Conservation (phyloP, 1,139 yeast genomes). For the Geotrichum reessii region DNA sequence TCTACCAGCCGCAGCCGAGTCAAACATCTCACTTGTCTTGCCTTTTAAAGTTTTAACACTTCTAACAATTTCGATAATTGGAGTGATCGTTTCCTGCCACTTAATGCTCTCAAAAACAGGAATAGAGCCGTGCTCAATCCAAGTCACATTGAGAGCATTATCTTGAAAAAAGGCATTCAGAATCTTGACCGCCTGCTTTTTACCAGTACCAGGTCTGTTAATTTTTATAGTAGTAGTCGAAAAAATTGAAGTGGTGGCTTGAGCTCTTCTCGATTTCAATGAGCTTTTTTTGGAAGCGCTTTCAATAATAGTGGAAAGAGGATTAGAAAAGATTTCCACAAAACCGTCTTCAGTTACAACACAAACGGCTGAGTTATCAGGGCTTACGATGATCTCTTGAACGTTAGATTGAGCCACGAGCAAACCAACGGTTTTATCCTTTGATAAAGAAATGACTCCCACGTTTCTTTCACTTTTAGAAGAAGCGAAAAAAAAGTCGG, state of each 20-base stretch:
- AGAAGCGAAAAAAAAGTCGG: conserved; percentile 48
- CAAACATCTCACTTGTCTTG: conserved; percentile 47
- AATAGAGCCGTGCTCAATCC: conserved; percentile 67
- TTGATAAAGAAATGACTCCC: conserved; percentile 54
- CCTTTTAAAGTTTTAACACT: conserved; percentile 22
- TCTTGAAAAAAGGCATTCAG: conserved; percentile 39
- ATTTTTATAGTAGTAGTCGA: conserved; percentile 26
- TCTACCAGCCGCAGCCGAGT: conserved; percentile 56
- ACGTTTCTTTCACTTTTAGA: conserved; percentile 76
- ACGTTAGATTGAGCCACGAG: conserved; percentile 66
- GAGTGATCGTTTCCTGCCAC: conserved; percentile 44
- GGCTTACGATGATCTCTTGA: conserved; percentile 36
- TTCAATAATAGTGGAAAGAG: conserved; percentile 35
- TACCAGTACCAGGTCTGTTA: conserved; percentile 23
- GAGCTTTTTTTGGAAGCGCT: conserved; percentile 16
- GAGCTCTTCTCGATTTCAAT: conserved; percentile 32
- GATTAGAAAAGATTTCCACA: conserved; percentile 59
- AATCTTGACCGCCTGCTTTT: conserved; percentile 25
- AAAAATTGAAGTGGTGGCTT: conserved; percentile 22
- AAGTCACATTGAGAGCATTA: conserved; percentile 47
- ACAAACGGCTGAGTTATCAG: conserved; percentile 43
- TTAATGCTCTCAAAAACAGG: conserved; percentile 58
- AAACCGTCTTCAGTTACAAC: conserved; percentile 60
- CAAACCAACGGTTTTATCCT: conserved; percentile 41
- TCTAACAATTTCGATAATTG: conserved; percentile 24